phyloP scores from a whole-genome alignment of 2,329 filamentous ascomycete species.

The Penicillium expansum region DNA sequence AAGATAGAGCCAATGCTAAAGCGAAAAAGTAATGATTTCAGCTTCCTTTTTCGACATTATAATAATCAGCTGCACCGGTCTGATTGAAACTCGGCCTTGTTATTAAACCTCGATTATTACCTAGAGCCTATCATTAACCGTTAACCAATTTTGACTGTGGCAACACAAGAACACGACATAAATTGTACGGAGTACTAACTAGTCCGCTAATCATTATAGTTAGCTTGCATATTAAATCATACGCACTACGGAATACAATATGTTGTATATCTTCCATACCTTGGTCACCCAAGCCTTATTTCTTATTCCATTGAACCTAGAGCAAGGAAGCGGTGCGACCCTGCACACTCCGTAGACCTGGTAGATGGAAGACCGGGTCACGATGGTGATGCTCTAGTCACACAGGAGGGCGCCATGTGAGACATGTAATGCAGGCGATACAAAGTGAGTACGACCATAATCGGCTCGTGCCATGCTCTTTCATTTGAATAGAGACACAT shows the following conservation, averaged over 20 bases:
- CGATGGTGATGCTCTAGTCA: slow-evolving; percentile 13
- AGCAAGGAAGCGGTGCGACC: slow-evolving; percentile 14
- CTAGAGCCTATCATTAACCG: slow-evolving; percentile 3
- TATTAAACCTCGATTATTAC: slow-evolving; percentile 1
- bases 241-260: too few relatives aligned
- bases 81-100: slow-evolving; percentile 13
- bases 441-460: slow-evolving; percentile 4
- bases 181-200: not conserved
- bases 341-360: slow-evolving; percentile 16
- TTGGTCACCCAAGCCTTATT: not conserved
- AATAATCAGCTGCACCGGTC: slow-evolving; percentile 3
- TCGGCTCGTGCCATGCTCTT: slow-evolving; percentile 4
- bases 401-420: slow-evolving; percentile 25
- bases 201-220: not conserved
- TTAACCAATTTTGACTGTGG: slow-evolving; percentile 1
- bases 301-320: slow-evolving; percentile 1
- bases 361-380: slow-evolving; percentile 19
- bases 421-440: slow-evolving; percentile 28
- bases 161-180: slow-evolving; percentile 1
- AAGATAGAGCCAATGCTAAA: not conserved
- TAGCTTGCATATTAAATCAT: not conserved
- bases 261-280: not conserved
- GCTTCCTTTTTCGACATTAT: not conserved
- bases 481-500: slow-evolving; percentile 9
- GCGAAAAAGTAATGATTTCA: not conserved